phyloP scores from a whole-genome alignment of 2,329 filamentous ascomycete species.

The Epichloe baconii region DNA sequence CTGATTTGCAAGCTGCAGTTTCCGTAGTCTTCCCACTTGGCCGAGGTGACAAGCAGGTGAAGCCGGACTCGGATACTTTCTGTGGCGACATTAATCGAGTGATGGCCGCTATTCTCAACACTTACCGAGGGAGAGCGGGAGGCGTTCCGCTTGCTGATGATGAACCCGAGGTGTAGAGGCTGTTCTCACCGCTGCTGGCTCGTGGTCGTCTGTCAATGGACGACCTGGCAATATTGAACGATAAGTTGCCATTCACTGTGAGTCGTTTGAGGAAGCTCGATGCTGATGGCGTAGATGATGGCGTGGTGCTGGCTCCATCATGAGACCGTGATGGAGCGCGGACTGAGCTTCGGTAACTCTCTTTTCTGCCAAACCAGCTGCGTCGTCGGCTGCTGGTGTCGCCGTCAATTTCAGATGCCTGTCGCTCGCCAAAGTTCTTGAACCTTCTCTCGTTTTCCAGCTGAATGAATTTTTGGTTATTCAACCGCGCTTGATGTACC shows the following conservation, averaged over 20 bases:
- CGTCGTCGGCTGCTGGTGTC: conserved; percentile 33
- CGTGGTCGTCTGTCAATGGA: conserved; percentile 48
- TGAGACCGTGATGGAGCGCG: conserved; percentile 54
- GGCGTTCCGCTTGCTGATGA: conserved; percentile 36
- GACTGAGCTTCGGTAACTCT: conserved; percentile 50
- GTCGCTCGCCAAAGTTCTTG: conserved; percentile 55
- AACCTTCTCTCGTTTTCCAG: conserved; percentile 54
- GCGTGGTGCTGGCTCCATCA: conserved; percentile 57
- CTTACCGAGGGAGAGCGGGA: conserved; percentile 45
- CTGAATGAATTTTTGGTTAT: conserved; percentile 77
- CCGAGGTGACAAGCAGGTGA: conserved; percentile 61
- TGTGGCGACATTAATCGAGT: conserved; percentile 48
- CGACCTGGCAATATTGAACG: conserved; percentile 73
- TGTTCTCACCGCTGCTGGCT: conserved; percentile 39
- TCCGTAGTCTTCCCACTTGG: conserved; percentile 87
- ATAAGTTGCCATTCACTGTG: conserved; percentile 52
- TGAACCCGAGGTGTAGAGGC: conserved; percentile 47
- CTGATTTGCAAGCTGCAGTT: conserved; percentile 74
- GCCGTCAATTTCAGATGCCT: conserved; percentile 33
- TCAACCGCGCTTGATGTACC: conserved; percentile 78
- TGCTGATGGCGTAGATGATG: conserved; percentile 48
- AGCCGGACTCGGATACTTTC: conserved; percentile 72
- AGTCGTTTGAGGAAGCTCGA: conserved; percentile 73
- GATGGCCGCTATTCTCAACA: conserved; percentile 35
- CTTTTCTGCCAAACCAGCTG: conserved; percentile 50